These are phyloP conservation scores for Prunus dulcis DNA, from an alignment of 306 rosid species.

Conservation along the genomic window DNA sequence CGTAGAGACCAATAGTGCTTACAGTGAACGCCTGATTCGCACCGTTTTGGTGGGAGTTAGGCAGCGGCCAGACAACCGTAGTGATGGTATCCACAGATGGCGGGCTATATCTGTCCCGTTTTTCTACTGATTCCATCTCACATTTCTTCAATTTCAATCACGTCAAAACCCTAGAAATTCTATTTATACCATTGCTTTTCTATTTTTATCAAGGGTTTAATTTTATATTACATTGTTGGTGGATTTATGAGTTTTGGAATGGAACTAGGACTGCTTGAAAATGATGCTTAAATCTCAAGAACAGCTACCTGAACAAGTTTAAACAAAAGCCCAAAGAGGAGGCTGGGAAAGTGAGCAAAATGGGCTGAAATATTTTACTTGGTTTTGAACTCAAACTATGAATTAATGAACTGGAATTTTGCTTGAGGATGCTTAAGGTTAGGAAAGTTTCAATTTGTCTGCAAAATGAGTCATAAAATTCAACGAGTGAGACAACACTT, in stretches of 20 bases:
- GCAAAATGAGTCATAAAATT: too few relatives aligned
- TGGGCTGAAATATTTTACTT: too few relatives aligned
- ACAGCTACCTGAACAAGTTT: not conserved
- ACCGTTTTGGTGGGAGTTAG: conserved; percentile 20
- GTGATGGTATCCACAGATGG: conserved; percentile 81
- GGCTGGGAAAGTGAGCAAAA: not conserved
- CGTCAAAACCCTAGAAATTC: not conserved
- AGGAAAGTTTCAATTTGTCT: too few relatives aligned
- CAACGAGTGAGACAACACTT: too few relatives aligned
- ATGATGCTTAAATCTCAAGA: not conserved
- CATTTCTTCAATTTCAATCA: conserved; percentile 13
- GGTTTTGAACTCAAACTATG: not conserved
- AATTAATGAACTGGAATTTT: not conserved
- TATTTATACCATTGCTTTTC: not conserved
- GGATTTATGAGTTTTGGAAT: not conserved
- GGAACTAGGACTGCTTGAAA: not conserved
- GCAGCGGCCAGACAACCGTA: conserved; percentile 99
- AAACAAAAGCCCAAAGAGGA: not conserved
- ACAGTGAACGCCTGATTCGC: conserved; percentile 48
- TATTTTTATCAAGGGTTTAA: not conserved
- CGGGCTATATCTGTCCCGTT: conserved; percentile 40
- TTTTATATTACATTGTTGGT: not conserved
- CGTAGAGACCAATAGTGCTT: conserved; percentile 32
- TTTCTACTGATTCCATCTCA: conserved; percentile 76
- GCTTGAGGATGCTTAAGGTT: too few relatives aligned